These are phyloP conservation scores for Mesotaenium endlicherianum DNA, from an alignment of 139 green algal species.

Conservation along the genomic window DNA sequence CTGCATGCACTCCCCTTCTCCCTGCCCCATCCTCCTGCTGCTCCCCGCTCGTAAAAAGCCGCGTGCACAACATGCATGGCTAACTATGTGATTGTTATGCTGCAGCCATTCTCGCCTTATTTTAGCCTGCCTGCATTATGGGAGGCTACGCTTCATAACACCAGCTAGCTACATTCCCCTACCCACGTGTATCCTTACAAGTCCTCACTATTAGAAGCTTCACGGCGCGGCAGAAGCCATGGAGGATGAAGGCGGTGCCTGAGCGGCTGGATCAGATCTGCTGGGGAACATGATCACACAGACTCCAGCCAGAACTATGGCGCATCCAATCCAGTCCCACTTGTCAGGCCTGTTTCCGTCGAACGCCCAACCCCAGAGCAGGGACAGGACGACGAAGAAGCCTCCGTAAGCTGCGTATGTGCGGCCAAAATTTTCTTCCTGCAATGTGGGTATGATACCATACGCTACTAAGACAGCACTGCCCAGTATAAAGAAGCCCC, in stretches of 20 bases:
- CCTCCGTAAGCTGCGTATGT: conserved; percentile 81
- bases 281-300: conserved; percentile 49
- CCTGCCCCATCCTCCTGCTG: no score
- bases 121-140: no score
- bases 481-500: conserved; percentile 28
- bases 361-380: conserved; percentile 75
- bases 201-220: no score
- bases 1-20: no score
- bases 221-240: no score
- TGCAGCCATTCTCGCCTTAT: no score
- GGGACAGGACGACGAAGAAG: conserved; percentile 84
- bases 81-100: no score
- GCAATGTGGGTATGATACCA: conserved; percentile 76
- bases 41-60: no score
- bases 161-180: no score
- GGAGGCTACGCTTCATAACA: no score
- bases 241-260: not conserved
- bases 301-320: conserved; percentile 72
- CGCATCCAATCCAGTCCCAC: conserved; percentile 73
- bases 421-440: conserved; percentile 67
- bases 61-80: no score
- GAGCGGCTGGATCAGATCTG: not conserved
- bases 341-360: conserved; percentile 63
- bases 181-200: no score
- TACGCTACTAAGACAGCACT: conserved; percentile 65